Evolutionary conservation across 2,329 filamentous ascomycete genomes (phyloP).

Genomic region (Apiospora aurea): DNA sequence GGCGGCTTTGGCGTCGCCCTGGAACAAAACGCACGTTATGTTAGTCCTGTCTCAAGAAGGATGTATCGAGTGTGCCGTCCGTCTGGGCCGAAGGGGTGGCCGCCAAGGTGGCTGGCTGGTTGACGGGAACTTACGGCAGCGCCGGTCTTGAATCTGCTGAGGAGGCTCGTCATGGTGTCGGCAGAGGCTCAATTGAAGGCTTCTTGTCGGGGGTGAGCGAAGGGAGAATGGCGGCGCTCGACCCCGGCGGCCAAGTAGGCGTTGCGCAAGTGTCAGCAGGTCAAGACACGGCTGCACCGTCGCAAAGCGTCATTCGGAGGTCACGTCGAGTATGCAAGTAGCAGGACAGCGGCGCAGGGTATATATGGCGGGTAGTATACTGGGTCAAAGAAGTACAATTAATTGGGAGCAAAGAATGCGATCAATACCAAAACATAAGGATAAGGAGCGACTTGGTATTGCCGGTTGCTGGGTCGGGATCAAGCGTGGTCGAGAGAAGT

Average conservation of each 20-base stretch:
- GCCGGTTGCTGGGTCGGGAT: not conserved
- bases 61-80: not conserved
- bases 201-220: slow-evolving; percentile 18
- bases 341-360: not conserved
- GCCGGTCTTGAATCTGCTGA: slow-evolving; percentile 27
- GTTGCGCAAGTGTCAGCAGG: slow-evolving; percentile 20
- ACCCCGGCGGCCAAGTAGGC: slow-evolving; percentile 16
- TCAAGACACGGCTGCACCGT: slow-evolving; percentile 15
- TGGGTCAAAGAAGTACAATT: slow-evolving; percentile 6
- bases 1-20: slow-evolving; percentile 53
- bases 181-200: slow-evolving; percentile 11
- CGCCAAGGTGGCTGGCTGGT: not conserved
- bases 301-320: slow-evolving; percentile 19
- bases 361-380: not conserved
- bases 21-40: slow-evolving; percentile 33
- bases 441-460: slow-evolving; percentile 10
- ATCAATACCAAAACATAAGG: slow-evolving; percentile 16
- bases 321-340: not conserved
- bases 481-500: not conserved
- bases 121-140: slow-evolving; percentile 24
- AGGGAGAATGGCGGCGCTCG: slow-evolving; percentile 4
- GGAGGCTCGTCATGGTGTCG: slow-evolving; percentile 26
- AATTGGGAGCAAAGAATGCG: not conserved
- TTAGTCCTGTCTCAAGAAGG: slow-evolving; percentile 31
- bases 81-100: not conserved